phyloP scores from a whole-genome alignment of 257 asterid species.

The Voacanga thouarsii region DNA sequence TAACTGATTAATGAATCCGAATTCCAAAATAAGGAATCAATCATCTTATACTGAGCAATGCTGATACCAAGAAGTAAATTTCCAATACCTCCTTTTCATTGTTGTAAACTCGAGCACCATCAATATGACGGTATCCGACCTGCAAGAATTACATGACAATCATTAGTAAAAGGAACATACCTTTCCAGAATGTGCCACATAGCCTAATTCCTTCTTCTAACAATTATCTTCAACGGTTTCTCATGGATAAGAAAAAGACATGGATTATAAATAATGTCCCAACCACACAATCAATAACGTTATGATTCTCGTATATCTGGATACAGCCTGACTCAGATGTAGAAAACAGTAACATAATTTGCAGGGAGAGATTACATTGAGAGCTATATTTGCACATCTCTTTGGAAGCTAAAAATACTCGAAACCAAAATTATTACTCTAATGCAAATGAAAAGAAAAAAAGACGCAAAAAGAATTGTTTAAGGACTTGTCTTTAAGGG shows the following conservation, averaged over 20 bases:
- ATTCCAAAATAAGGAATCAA: not conserved
- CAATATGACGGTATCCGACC: constrained; percentile 42
- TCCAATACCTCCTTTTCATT: constrained; percentile 36
- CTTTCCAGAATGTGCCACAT: not conserved
- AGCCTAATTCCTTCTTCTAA: not conserved
- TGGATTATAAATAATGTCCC: not conserved
- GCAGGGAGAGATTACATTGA: not conserved
- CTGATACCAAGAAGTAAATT: not conserved
- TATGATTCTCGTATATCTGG: not conserved
- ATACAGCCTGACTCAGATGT: not conserved
- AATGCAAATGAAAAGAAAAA: too few relatives aligned
- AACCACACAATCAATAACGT: not conserved
- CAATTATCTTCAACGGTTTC: not conserved
- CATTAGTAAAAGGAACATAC: not conserved
- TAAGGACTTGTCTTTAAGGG: too few relatives aligned
- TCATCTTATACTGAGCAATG: not conserved
- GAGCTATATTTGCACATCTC: not conserved
- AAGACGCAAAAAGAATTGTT: too few relatives aligned
- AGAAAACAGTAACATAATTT: not conserved
- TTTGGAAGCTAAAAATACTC: not conserved
- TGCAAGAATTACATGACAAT: constrained; percentile 3
- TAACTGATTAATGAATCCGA: not conserved
- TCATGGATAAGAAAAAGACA: not conserved
- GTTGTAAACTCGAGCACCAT: constrained; percentile 27
- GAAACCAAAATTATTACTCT: not conserved